Evolutionary conservation across 2,329 filamentous ascomycete species (phyloP).

Genomic region (Sporothrix globosa): DNA sequence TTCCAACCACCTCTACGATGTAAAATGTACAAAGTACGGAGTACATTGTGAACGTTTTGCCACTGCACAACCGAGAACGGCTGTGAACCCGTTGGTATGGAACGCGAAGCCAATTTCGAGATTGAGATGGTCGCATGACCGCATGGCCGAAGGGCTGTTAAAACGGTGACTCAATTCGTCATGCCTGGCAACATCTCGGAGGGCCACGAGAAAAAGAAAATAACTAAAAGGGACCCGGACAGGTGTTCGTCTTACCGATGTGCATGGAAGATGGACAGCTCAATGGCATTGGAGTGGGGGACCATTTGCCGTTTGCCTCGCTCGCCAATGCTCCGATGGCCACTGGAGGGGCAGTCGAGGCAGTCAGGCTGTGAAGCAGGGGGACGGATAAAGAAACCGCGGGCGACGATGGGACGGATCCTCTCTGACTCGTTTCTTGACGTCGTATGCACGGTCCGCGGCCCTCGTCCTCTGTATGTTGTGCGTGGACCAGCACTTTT

Average conservation of each 20-base stretch:
- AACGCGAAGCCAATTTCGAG: neutral
- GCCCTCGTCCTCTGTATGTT: neutral
- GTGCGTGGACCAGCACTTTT: neutral
- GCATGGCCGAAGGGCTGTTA: neutral
- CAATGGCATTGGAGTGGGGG: neutral
- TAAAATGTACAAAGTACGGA: no score
- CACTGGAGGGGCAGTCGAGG: neutral
- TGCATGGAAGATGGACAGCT: neutral
- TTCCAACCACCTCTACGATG: neutral
- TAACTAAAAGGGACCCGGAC: neutral
- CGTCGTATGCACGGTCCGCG: neutral
- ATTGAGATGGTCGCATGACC: constrained; percentile 16
- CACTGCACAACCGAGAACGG: neutral
- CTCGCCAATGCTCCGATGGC: constrained; percentile 19
- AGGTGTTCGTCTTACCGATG: neutral
- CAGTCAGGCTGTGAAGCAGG: no score
- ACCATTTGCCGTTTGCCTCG: neutral
- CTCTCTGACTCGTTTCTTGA: neutral
- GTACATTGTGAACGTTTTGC: neutral
- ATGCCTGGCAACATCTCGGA: neutral
- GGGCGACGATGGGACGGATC: neutral
- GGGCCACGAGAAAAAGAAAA: neutral
- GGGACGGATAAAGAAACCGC: neutral
- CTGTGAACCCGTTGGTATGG: neutral
- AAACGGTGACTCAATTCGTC: neutral